Evolutionary conservation across 1,284 basidiomycete genomes (phyloP), one percentile per base, ranked within the genome.

Genomic region (Ceratobasidium sp.): DNA sequence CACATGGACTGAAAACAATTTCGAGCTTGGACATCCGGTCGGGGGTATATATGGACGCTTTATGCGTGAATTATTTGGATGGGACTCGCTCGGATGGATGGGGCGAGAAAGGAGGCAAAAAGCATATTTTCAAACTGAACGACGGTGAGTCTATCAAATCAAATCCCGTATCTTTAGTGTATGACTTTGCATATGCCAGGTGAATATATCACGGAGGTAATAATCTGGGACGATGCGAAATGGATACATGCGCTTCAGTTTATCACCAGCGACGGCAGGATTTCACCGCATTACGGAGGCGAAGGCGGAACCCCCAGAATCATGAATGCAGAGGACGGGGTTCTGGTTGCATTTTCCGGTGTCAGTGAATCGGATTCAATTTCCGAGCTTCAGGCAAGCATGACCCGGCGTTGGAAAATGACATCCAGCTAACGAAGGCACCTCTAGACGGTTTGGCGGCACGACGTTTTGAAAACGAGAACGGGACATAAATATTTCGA

Each of bases 381-480:
- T 8, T 11, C 41, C 29, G 2, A 44, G 19, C 17, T 45, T 22
- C 31, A 59, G 31, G 56, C 50, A 1, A 31, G 45, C 62, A 31
- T 15, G 9, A 0, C 19, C 19, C 17, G 19, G 27, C 15, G 1
- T 4, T 19, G 17, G 17, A n/a, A 5, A 15, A 47, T 47, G 19
- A 29, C 7, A 11, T 15, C 36, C 33, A 27, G 9, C 51, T 67
- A 19, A 48, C 7, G n/a, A 22, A 11, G 41, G 19, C 2, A 22
- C 22, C n/a, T n/a, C 8, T 41, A 71, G 67, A 57, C 54, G 1
- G 41, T 71, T 36, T 71, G 67, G 67, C 67, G 67, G 6, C 67
- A 60, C 33, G 44, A 71, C 36, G 27, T 71, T n/a, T 1, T 60
- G 14, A 29, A 24, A 15, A 27, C 7, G 11, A 19, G 19, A 1